Evolutionary conservation across 2,329 filamentous ascomycete genomes (phyloP).

Genomic region (Venturia carpophila): DNA sequence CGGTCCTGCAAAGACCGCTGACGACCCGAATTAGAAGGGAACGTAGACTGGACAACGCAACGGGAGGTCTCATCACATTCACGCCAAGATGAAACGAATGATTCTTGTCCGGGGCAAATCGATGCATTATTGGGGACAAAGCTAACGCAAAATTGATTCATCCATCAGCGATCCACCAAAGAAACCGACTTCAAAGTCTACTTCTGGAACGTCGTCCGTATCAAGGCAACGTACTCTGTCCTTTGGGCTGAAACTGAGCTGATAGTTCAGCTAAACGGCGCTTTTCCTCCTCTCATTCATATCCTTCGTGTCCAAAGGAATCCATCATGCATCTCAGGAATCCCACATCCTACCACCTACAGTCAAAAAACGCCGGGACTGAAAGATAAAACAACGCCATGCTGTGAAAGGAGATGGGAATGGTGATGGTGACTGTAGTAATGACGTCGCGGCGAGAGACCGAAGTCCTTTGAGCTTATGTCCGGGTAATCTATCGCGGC

Average conservation of each 20-base stretch:
- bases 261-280: neutral
- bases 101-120: neutral
- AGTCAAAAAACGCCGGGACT: neutral
- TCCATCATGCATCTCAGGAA: neutral
- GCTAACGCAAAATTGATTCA: neutral
- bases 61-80: no score
- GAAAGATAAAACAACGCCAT: slow-evolving; percentile 2
- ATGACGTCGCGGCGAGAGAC: neutral
- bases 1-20: no score
- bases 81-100: neutral
- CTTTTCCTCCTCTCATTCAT: slow-evolving; percentile 3
- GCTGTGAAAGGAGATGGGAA: neutral
- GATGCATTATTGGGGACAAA: slow-evolving; percentile 4
- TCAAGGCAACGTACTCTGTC: neutral
- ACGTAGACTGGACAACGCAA: no score
- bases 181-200: neutral
- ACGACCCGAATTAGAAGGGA: no score
- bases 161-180: neutral
- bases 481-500: slow-evolving; percentile 1
- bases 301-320: slow-evolving; percentile 5
- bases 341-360: neutral
- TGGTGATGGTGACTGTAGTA: neutral
- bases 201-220: neutral
- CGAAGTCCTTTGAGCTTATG: slow-evolving; percentile 8
- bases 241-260: neutral